These are phyloP conservation scores for Linum usitatissimum DNA, from an alignment of 345 rosid genomes.

Conservation along the genomic window DNA sequence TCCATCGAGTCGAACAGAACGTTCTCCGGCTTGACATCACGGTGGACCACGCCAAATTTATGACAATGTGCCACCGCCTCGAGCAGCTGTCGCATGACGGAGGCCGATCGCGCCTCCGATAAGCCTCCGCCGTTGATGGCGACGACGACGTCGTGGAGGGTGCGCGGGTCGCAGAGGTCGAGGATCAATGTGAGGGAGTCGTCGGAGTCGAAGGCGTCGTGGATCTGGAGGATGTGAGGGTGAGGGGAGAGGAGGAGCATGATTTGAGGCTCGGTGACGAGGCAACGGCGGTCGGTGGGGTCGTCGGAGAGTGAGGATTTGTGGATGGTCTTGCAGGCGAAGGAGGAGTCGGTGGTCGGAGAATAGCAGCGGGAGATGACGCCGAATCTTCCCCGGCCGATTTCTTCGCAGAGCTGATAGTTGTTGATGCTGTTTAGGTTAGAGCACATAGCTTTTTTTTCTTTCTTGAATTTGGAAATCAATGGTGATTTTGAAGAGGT, in stretches of 20 bases:
- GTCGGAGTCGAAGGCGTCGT: constrained; percentile 16
- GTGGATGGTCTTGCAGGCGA: constrained; percentile 19
- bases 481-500: no score
- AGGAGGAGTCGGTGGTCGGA: constrained; percentile 9
- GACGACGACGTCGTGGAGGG: no score
- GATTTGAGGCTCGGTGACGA: constrained; percentile 20
- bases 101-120: no score
- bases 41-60: constrained; percentile 1
- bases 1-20: neutral
- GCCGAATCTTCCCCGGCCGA: constrained; percentile 27
- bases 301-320: constrained; percentile 17
- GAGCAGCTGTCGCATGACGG: no score
- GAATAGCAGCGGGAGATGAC: constrained; percentile 18
- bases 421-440: no score
- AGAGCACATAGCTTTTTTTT: no score
- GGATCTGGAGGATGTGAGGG: constrained; percentile 21
- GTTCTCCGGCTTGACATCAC: constrained; percentile 1
- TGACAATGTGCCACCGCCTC: no score
- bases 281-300: constrained; percentile 18
- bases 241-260: constrained; percentile 17
- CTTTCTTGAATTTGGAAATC: no score
- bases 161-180: constrained; percentile 27
- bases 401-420: constrained; percentile 22
- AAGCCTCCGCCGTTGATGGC: no score
- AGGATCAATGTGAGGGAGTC: constrained; percentile 14